phyloP scores from a whole-genome alignment of 768 basidiomycete genomes.

The Xerocomellus chrysenteron region DNA sequence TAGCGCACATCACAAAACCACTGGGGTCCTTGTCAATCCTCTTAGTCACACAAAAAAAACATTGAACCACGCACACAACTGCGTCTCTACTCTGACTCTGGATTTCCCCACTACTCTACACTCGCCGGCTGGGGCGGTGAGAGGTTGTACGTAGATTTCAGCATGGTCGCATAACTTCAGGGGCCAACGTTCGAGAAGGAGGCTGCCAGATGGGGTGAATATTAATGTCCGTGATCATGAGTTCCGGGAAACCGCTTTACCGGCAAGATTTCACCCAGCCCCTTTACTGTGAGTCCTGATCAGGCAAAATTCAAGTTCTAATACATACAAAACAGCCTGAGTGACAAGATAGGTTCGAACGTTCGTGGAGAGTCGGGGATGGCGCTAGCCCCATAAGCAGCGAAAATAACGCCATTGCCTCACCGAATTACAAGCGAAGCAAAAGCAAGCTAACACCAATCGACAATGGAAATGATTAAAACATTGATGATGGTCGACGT shows the following conservation, averaged over 20 bases:
- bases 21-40: neutral
- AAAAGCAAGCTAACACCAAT: neutral
- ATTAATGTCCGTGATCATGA: neutral
- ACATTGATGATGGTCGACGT: neutral
- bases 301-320: neutral
- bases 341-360: neutral
- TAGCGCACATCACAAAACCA: neutral
- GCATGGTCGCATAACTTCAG: neutral
- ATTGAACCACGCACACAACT: no score
- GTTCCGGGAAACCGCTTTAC: neutral
- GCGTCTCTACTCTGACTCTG: no score
- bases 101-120: no score
- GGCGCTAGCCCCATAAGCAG: neutral
- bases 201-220: neutral
- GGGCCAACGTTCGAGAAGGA: neutral
- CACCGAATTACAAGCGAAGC: neutral
- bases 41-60: neutral
- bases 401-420: constrained; percentile 2
- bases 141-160: neutral
- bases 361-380: neutral
- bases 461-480: neutral
- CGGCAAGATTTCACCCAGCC: no score
- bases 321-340: no score
- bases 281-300: no score
- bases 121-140: no score